Conservation (phyloP, 139 green algal genomes). For the Eudorina sp. region DNA sequence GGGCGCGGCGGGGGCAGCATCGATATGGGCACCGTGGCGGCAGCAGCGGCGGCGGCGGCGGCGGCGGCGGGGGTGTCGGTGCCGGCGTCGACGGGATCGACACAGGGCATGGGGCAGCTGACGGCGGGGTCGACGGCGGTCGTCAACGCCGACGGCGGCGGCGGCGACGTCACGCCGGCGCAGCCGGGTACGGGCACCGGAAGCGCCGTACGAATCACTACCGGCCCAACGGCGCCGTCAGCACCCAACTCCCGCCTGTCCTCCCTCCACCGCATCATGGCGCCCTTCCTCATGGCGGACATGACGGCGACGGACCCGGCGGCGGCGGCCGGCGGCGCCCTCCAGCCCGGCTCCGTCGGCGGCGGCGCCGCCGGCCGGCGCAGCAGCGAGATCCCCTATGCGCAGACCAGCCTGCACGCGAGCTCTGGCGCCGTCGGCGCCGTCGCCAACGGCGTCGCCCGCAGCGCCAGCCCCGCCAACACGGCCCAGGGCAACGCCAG, state of each 20-base stretch:
- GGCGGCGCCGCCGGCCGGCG: background rate
- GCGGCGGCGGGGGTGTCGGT: background rate
- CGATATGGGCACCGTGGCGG: background rate
- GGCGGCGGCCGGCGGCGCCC: background rate
- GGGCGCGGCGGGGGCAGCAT: background rate
- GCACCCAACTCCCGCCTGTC: conserved; percentile 33
- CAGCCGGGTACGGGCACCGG: too few species aligned
- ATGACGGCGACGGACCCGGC: background rate
- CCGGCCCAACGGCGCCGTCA: background rate
- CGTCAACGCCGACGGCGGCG: background rate
- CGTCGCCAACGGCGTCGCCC: too few species aligned
- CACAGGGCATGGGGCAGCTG: background rate
- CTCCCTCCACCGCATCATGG: conserved; percentile 45
- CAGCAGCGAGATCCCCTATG: background rate
- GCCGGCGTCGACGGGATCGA: background rate
- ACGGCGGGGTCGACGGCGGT: background rate
- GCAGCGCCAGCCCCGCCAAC: background rate
- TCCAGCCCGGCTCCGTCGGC: background rate
- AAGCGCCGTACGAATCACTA: background rate
- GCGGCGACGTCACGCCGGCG: background rate
- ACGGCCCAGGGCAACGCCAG: background rate
- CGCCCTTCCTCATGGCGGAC: conserved; percentile 43
- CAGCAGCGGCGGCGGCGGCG: background rate
- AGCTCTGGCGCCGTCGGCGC: background rate
- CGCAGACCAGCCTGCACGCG: background rate